These are phyloP conservation scores for Nannizzia gypsea DNA, from an alignment of 2,329 filamentous ascomycete species.

Conservation along the genomic window DNA sequence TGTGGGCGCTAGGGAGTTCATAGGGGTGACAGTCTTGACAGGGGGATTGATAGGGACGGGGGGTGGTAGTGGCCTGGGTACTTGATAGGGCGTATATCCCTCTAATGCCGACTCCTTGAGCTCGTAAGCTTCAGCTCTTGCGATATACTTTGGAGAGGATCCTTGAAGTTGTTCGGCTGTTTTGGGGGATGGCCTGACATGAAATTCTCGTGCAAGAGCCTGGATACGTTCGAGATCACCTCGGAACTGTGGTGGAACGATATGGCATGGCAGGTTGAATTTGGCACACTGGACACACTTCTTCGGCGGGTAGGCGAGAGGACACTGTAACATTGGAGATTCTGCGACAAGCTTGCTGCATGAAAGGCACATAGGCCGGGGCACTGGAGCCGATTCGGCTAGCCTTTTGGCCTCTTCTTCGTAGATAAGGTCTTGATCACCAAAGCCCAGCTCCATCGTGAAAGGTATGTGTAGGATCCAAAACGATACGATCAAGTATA, in stretches of 20 bases:
- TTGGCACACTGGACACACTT: not conserved
- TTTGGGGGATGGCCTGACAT: not conserved
- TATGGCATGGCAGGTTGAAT: not conserved
- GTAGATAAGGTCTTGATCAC: slow-evolving; percentile 1
- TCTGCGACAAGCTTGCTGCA: not conserved
- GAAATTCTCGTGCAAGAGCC: not conserved
- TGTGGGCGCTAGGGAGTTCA: not conserved
- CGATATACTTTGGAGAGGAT: not conserved
- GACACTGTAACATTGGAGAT: not conserved
- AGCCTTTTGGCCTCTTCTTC: not conserved
- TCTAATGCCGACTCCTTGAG: not conserved
- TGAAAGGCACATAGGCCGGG: not conserved
- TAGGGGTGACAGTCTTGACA: not conserved
- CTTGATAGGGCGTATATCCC: not conserved
- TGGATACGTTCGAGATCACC: not conserved
- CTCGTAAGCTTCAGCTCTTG: not conserved
- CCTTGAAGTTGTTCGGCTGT: not conserved
- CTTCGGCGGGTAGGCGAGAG: not conserved
- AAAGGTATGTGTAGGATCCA: too few species aligned
- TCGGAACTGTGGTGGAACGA: not conserved
- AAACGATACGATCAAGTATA: too few species aligned
- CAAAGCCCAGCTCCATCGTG: not conserved
- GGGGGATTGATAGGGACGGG: not conserved
- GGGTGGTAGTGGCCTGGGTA: not conserved
- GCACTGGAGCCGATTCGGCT: not conserved